Percentiles rank a stretch among this genome's conserved stretches.
Evolutionary conservation across 139 green algal genomes (phyloP).

Genomic region (Picochlorum sp.): DNA sequence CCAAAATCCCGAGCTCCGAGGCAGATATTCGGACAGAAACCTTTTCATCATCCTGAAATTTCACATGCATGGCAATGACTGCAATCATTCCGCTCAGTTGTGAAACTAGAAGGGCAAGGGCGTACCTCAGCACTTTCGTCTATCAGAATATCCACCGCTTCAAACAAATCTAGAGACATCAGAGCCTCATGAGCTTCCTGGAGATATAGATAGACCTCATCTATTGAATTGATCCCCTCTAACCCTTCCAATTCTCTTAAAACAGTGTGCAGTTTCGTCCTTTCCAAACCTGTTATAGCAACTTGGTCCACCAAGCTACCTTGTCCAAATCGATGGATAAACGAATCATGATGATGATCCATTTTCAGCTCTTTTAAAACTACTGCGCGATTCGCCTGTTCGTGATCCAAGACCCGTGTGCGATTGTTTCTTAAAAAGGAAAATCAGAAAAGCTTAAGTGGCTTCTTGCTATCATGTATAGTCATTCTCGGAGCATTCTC

Average conservation of each 20-base stretch:
- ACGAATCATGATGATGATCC: background rate
- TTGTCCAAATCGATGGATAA: background rate
- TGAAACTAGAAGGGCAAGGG: background rate
- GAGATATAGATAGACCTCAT: constrained; percentile 55
- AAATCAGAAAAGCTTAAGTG: no score
- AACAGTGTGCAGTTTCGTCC: constrained; percentile 34
- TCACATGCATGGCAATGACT: background rate
- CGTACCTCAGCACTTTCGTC: constrained; percentile 16
- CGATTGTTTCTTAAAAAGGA: no score
- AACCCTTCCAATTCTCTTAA: constrained; percentile 34
- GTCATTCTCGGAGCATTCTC: no score
- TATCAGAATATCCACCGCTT: constrained; percentile 43
- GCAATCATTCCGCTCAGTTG: background rate
- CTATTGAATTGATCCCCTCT: constrained; percentile 39
- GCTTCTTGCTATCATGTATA: no score
- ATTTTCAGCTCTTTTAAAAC: no score
- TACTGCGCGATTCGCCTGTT: no score
- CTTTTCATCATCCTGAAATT: constrained; percentile 19
- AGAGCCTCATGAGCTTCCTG: constrained; percentile 42
- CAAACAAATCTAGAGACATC: constrained; percentile 54
- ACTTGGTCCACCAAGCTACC: constrained; percentile 9
- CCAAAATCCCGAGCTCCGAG: constrained; percentile 43
- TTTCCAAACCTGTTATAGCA: constrained; percentile 17
- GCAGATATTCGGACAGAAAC: constrained; percentile 45
- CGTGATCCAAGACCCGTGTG: no score